These are phyloP conservation scores for Phoma sp. DNA, from an alignment of 2,329 filamentous ascomycete genomes.

Conservation along the genomic window DNA sequence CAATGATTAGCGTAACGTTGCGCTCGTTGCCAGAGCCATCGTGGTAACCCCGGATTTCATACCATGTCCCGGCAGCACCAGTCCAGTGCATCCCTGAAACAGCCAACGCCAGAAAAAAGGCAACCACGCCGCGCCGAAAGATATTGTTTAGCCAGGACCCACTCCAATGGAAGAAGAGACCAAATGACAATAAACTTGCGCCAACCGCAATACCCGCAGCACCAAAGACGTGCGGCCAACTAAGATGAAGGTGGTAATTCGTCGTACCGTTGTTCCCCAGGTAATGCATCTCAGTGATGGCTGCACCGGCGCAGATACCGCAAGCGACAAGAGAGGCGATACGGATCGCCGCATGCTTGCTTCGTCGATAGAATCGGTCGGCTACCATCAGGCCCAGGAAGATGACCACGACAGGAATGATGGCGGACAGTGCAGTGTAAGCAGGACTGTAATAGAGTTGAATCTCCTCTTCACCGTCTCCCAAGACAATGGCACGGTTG, in stretches of 20 bases:
- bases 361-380: conserved; percentile 50
- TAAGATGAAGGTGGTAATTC: conserved; percentile 74
- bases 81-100: conserved; percentile 91
- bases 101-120: conserved; percentile 71
- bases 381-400: conserved; percentile 73
- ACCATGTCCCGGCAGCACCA: conserved; percentile 72
- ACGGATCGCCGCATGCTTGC: conserved; percentile 34
- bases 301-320: conserved; percentile 72
- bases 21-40: conserved; percentile 51
- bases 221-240: conserved; percentile 65
- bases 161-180: conserved; percentile 78
- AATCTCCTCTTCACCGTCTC: conserved; percentile 61
- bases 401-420: conserved; percentile 78
- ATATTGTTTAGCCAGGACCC: conserved; percentile 78
- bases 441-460: conserved; percentile 76
- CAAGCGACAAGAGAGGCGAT: conserved; percentile 56
- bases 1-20: conserved; percentile 73
- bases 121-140: conserved; percentile 74
- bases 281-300: conserved; percentile 87
- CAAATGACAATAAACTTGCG: conserved; percentile 72
- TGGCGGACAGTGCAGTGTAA: conserved; percentile 78
- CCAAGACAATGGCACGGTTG: conserved; percentile 77
- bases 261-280: conserved; percentile 81
- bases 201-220: conserved; percentile 74
- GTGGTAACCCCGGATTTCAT: conserved; percentile 61